Evolutionary conservation across 805 yeast genomes (phyloP).

Genomic region (Hanseniaspora vineae): DNA sequence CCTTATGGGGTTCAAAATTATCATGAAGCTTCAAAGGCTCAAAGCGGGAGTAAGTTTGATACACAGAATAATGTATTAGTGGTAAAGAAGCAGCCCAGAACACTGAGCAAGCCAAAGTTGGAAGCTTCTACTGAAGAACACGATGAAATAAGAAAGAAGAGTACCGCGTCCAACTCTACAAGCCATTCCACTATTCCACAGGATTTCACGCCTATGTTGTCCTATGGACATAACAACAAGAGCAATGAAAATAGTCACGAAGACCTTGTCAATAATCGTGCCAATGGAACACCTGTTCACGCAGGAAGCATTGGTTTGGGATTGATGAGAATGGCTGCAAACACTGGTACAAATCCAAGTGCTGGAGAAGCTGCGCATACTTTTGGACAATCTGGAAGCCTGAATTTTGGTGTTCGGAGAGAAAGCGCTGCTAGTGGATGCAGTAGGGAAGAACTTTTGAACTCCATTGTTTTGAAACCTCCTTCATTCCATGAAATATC

Average conservation of each 20-base stretch:
- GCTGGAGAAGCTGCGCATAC: no score
- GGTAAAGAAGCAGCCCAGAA: no score
- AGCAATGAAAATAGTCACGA: neutral
- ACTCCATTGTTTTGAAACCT: neutral
- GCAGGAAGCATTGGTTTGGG: neutral
- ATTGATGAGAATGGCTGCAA: neutral
- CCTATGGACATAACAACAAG: neutral
- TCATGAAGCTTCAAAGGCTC: no score
- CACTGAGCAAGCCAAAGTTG: neutral
- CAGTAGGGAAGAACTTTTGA: neutral
- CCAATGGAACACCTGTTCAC: neutral
- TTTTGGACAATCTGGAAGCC: no score
- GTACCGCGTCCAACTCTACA: neutral
- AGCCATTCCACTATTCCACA: neutral
- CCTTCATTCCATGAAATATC: neutral
- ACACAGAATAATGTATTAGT: no score
- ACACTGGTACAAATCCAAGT: no score
- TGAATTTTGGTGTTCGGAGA: neutral
- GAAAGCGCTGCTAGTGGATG: neutral
- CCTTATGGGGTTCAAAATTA: no score
- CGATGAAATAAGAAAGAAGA: neutral
- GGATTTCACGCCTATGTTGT: neutral
- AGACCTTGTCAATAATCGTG: neutral
- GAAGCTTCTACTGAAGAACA: neutral
- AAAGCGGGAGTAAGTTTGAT: no score